A percentile compares a stretch with the other conserved stretches of the same genome.
These are phyloP conservation scores for Remersonia thermophila DNA, from an alignment of 2,329 filamentous ascomycete species.

Conservation along the genomic window DNA sequence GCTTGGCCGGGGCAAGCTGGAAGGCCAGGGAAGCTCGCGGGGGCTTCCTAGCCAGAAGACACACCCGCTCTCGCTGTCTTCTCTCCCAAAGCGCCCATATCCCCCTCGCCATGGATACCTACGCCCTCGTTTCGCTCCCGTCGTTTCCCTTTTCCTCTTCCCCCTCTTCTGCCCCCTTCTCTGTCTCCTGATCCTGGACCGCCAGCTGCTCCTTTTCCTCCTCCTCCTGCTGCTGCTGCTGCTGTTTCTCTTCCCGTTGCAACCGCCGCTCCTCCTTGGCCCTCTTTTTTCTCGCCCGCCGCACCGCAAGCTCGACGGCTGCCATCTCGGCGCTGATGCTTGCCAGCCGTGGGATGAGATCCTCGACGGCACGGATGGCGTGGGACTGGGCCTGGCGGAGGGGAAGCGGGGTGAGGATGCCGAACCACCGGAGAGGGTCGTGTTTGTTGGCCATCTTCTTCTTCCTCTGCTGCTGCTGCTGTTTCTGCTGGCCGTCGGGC, in stretches of 20 bases:
- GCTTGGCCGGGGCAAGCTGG: too few relatives aligned
- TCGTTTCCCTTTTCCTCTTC: too few relatives aligned
- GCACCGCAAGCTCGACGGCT: constrained; percentile 55
- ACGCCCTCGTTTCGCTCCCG: too few relatives aligned
- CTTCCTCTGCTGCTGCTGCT: too few relatives aligned
- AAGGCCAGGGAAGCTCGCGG: too few relatives aligned
- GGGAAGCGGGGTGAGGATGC: constrained; percentile 38
- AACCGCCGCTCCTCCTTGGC: constrained; percentile 32
- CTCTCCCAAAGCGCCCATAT: too few relatives aligned
- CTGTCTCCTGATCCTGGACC: background rate
- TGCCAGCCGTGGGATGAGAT: constrained; percentile 44
- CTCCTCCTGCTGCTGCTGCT: constrained; percentile 2
- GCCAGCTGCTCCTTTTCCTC: background rate
- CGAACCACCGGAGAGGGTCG: constrained; percentile 50
- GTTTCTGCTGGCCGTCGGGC: too few relatives aligned
- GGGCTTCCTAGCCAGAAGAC: too few relatives aligned
- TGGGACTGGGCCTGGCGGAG: constrained; percentile 47
- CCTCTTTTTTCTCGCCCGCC: constrained; percentile 44
- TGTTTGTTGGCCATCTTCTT: constrained; percentile 10
- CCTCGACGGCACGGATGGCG: constrained; percentile 43
- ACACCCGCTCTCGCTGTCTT: too few relatives aligned
- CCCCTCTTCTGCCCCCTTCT: too few relatives aligned
- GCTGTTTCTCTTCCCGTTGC: constrained; percentile 17
- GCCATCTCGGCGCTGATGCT: constrained; percentile 49
- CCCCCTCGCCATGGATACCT: too few relatives aligned